Base-by-base conservation (phyloP, 2,329 filamentous ascomycete genomes). In the Calonectria multiphialidica region DNA sequence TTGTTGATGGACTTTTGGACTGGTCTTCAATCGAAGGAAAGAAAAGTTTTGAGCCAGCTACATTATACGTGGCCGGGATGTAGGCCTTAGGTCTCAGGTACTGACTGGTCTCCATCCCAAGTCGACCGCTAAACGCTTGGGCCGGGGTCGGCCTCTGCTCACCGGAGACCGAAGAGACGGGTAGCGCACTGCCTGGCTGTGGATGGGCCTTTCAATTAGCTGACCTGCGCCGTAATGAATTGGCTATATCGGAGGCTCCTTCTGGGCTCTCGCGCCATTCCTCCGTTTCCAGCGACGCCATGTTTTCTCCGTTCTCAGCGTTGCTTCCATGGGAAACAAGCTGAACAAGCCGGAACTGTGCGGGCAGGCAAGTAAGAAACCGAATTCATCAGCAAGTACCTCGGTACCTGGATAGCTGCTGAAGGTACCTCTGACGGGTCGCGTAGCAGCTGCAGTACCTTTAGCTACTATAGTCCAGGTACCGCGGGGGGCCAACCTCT, bases 81-180 rank as follows among this genome's bases (percentile, higher is more conserved):
- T 74, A 70, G 74, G 82, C 81, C 82, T 82, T 80, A 83, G 80
- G 78, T 82, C 77, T 83, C 79, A 83, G 80, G 82, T 81, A 78
- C 73, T 69, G 72, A 77, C 47, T 61, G 59, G 53, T 23, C 53
- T 40, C 21, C 13, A 37, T 33, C 53, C 40, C 13, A 15, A 5
- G 40, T 68, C 55, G 30, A 68, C 66, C 66, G 55, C 66, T 40
- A 68, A 61, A 72, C 61, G 49, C 50, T 61, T 61, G 68, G 47
- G 66, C 66, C 57, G 25, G 49, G 35, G 49, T 50, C 25, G 49
- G 67, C 57, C n/a, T 59, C 53, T 59, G 53, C 33, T 25, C 53
- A 40, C 10, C 35, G 53, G 53, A 28, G n/a, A 21, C 44, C 21
- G 44, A 47, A 13, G 21, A 15, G 53, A 21, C 35, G 12, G 5